A percentile compares a stretch with the other conserved stretches of the same genome.
phyloP scores from a whole-genome alignment of 345 rosid genomes.

The Ceriops tagal region DNA sequence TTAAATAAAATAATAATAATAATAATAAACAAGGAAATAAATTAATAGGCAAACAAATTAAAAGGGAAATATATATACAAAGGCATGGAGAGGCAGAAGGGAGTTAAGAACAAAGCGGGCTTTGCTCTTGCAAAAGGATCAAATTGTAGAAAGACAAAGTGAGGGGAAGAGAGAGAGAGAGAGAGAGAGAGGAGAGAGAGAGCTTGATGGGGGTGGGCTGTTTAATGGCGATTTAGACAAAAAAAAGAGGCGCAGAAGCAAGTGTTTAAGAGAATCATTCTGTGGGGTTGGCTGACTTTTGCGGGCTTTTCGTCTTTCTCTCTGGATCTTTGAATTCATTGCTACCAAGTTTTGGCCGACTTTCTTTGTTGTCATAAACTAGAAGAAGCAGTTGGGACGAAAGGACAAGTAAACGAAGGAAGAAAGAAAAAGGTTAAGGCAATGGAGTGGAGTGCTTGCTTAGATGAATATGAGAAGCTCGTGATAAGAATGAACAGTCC shows the following conservation, averaged over 20 bases:
- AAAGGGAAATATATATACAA: slow-evolving; percentile 15
- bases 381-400: not conserved
- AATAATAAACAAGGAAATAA: not conserved
- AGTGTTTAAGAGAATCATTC: slow-evolving; percentile 12
- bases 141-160: not conserved
- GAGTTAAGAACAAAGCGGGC: slow-evolving; percentile 42
- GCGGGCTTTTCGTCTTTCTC: not conserved
- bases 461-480: slow-evolving; percentile 95
- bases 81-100: not conserved
- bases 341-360: not conserved
- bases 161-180: slow-evolving; percentile 15
- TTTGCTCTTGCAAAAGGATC: slow-evolving; percentile 22
- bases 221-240: slow-evolving; percentile 35
- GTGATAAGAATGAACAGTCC: slow-evolving; percentile 83
- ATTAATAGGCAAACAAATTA: too few relatives aligned
- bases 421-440: not conserved
- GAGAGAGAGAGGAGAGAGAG: slow-evolving; percentile 5
- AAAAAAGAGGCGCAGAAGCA: slow-evolving; percentile 9
- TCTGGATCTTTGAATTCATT: not conserved
- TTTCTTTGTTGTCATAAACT: slow-evolving; percentile 1
- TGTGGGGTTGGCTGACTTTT: slow-evolving; percentile 18
- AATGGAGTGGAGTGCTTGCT: slow-evolving; percentile 67
- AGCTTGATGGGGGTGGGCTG: slow-evolving; percentile 16
- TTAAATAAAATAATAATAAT: not conserved
- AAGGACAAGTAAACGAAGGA: not conserved